Conservation (phyloP, 2,329 filamentous ascomycete species). For the Fusarium pseudonygamai region DNA sequence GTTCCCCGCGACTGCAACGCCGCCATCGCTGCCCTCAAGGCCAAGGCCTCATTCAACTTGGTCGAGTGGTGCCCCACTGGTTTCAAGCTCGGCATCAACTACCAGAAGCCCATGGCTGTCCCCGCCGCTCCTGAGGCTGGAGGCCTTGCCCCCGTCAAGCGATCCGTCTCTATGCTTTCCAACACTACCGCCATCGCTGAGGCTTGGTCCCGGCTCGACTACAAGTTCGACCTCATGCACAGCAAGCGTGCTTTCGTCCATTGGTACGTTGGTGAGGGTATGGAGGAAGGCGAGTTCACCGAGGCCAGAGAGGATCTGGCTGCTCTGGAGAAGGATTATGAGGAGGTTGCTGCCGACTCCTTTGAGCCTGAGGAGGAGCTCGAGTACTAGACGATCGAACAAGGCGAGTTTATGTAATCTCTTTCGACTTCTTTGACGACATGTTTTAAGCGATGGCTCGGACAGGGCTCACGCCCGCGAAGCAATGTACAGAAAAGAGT, state of each 20-base stretch:
- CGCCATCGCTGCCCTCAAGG: conserved; percentile 73
- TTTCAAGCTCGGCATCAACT: conserved; percentile 81
- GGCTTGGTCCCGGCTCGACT: conserved; percentile 76
- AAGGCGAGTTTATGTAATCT: conserved; percentile 28
- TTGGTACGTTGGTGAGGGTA: conserved; percentile 88
- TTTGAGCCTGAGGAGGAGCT: conserved; percentile 68
- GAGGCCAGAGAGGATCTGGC: conserved; percentile 88
- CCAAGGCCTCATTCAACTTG: conserved; percentile 76
- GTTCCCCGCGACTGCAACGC: conserved; percentile 75
- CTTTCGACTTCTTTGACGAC: conserved; percentile 36
- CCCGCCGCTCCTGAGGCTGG: conserved; percentile 64
- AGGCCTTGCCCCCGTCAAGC: conserved; percentile 69
- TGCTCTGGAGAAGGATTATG: conserved; percentile 86
- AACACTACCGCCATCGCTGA: conserved; percentile 80
- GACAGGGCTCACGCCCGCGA: conserved; percentile 21
- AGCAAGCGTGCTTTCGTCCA: conserved; percentile 80
- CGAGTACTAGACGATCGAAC: conserved; percentile 75
- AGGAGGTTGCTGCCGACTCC: conserved; percentile 83
- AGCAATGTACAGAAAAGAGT: conserved; percentile 36
- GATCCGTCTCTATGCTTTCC: conserved; percentile 75
- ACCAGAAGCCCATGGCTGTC: conserved; percentile 72
- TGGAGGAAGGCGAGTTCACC: conserved; percentile 92
- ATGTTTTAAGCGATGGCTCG: conserved; percentile 29
- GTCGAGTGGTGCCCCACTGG: conserved; percentile 81
- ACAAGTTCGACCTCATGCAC: conserved; percentile 84